Evolutionary conservation across 1,139 yeast species (phyloP), one percentile per base, ranked within the genome.

Genomic region (Sugiyamaella paludigena): DNA sequence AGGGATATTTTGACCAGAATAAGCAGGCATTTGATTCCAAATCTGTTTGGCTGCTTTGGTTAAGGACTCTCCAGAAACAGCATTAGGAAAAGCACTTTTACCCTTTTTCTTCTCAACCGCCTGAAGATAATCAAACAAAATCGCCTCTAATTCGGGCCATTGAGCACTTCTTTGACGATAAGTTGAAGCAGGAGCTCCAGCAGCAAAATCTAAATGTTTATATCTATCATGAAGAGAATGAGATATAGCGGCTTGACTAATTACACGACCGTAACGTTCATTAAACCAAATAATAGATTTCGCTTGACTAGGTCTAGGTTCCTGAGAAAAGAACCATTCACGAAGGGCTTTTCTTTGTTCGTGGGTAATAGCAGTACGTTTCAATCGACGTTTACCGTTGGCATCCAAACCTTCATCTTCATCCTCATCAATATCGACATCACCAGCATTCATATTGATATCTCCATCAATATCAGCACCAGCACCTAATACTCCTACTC

Each of bases 121-220:
- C 27, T 48, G 48, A 10, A 48, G 28, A 43, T 48, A 48, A 26
- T 48, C 51, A 36, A 48, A 48, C 6, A 48, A 31, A 40, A 48
- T 48, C 5, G 51, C 51, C 13, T 48, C 51, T 7, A 48, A 45
- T 12, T 48, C 51, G 8, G 51, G 51, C 51, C 51, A 48, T 34
- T 48, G 51, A 16, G 51, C 48, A 9, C 39, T 35, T 36, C 51
- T 11, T 29, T 48, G 51, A 4, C 51, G 44, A 29, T 28, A 48
- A 9, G 42, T 32, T 10, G 51, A 48, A 12, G 51, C 43, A 7
- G 51, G 51, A 6, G 51, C 51, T 2, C 51, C 51, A 7, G 47
- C 51, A 4, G 48, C 51, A 16, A 48, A 48, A 31, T 48, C 51
- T 4, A 48, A 34, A 28, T 43, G 51, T 26, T 48, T 48, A 31